Evolutionary conservation across 1,139 yeast species (phyloP).

Genomic region (Blastobotrys proliferans): DNA sequence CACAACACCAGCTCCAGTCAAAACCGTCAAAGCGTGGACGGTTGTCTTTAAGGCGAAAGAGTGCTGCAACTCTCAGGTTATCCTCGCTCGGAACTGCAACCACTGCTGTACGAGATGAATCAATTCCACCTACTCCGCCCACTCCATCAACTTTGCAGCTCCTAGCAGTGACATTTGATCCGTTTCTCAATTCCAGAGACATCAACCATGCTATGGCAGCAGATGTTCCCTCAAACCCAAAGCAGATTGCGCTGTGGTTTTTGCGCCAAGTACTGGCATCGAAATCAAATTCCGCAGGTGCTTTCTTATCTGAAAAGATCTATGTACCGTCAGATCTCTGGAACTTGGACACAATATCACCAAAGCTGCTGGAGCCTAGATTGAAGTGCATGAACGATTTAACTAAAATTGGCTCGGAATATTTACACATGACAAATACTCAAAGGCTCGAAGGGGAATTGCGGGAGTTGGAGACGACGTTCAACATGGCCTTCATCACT

Average conservation of each 20-base stretch:
- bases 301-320: constrained; percentile 21
- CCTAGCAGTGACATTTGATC: constrained; percentile 13
- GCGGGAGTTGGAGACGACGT: constrained; percentile 19
- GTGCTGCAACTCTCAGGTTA: constrained; percentile 18
- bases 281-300: constrained; percentile 23
- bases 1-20: background rate
- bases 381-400: constrained; percentile 22
- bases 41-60: constrained; percentile 19
- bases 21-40: constrained; percentile 16
- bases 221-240: constrained; percentile 3
- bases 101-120: too few species aligned
- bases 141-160: constrained; percentile 10
- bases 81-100: constrained; percentile 13
- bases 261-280: constrained; percentile 23
- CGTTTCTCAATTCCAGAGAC: constrained; percentile 10
- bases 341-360: constrained; percentile 18
- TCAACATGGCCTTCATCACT: constrained; percentile 20
- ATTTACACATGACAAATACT: constrained; percentile 7
- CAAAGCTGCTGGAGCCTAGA: constrained; percentile 21
- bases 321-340: constrained; percentile 24
- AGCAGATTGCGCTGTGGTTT: constrained; percentile 23
- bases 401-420: constrained; percentile 20
- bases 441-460: constrained; percentile 8
- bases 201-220: constrained; percentile 4
- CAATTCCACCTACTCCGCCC: constrained; percentile 3